phyloP scores from a whole-genome alignment of 371 early-diverging fungal species.

The Mortierella sp. region DNA sequence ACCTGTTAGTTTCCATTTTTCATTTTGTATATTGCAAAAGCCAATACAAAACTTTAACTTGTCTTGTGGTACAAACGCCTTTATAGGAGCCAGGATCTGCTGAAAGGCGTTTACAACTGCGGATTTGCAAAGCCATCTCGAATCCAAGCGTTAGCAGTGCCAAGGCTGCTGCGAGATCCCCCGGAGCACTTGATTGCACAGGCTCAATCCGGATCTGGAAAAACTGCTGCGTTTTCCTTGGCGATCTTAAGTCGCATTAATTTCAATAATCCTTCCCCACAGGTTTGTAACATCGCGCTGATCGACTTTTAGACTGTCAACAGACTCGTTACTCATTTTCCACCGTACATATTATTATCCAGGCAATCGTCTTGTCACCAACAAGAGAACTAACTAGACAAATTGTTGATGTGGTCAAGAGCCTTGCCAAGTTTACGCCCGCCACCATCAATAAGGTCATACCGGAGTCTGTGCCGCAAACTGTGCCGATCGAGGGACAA shows the following conservation, averaged over 20 bases:
- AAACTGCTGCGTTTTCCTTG: constrained; percentile 95
- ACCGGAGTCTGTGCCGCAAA: constrained; percentile 65
- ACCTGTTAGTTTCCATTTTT: constrained; percentile 61
- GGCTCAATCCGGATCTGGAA: constrained; percentile 85
- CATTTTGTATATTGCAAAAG: neutral
- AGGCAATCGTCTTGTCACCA: constrained; percentile 95
- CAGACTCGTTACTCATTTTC: constrained; percentile 50
- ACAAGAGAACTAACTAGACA: constrained; percentile 97
- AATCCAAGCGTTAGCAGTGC: constrained; percentile 96
- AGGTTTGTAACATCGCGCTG: constrained; percentile 17
- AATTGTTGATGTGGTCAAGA: constrained; percentile 89
- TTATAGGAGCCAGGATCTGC: constrained; percentile 70
- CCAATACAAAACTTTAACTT: neutral
- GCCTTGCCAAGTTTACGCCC: constrained; percentile 87
- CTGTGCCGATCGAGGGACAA: constrained; percentile 63
- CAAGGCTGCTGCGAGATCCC: constrained; percentile 84
- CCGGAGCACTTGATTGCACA: constrained; percentile 70
- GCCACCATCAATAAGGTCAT: constrained; percentile 75
- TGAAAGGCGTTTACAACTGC: constrained; percentile 92
- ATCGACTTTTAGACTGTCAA: neutral
- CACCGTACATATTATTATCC: neutral
- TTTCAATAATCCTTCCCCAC: constrained; percentile 57
- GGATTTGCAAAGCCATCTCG: constrained; percentile 91
- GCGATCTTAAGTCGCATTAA: constrained; percentile 80
- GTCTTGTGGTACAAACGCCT: neutral